Conservation (phyloP, 1,139 yeast genomes). For the Hemisphaericaspora lyxosophila region DNA sequence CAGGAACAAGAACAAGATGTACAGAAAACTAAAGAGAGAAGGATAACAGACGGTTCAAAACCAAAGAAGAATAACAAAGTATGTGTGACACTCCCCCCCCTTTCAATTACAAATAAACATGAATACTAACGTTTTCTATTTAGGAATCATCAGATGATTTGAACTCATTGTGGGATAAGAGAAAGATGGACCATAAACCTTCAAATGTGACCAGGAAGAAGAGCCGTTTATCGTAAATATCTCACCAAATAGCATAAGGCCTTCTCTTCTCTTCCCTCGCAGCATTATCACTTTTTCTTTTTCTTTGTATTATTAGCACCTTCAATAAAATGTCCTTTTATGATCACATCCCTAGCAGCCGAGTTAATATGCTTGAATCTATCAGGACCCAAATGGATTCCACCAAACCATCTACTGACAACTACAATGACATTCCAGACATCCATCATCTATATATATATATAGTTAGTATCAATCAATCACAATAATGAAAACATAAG, state of each 20-base stretch:
- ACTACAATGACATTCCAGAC: slow-evolving; percentile 84
- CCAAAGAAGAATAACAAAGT: not conserved
- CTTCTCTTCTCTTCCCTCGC: too few relatives aligned
- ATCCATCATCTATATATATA: slow-evolving; percentile 55
- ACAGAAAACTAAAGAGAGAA: not conserved
- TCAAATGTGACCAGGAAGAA: slow-evolving; percentile 16
- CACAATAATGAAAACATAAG: not conserved
- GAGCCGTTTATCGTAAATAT: slow-evolving; percentile 7
- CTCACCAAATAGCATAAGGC: not conserved
- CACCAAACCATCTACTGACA: slow-evolving; percentile 94
- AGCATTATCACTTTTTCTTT: slow-evolving; percentile 18
- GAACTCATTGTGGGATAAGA: slow-evolving; percentile 31
- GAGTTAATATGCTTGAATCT: slow-evolving; percentile 91
- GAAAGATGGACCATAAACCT: slow-evolving; percentile 16
- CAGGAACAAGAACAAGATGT: not conserved
- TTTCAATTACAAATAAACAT: too few relatives aligned
- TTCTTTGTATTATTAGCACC: slow-evolving; percentile 17
- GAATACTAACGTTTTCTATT: slow-evolving; percentile 2
- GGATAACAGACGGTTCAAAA: not conserved
- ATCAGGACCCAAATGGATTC: slow-evolving; percentile 88
- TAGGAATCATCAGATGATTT: slow-evolving; percentile 13
- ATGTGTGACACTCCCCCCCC: too few relatives aligned
- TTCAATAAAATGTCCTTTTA: slow-evolving; percentile 54
- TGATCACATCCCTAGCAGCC: slow-evolving; percentile 80
- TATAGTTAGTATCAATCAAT: slow-evolving; percentile 25